Evolutionary conservation across 257 asterid genomes (phyloP), one percentile per base, ranked within the genome.

Genomic region (Petunia secreta): DNA sequence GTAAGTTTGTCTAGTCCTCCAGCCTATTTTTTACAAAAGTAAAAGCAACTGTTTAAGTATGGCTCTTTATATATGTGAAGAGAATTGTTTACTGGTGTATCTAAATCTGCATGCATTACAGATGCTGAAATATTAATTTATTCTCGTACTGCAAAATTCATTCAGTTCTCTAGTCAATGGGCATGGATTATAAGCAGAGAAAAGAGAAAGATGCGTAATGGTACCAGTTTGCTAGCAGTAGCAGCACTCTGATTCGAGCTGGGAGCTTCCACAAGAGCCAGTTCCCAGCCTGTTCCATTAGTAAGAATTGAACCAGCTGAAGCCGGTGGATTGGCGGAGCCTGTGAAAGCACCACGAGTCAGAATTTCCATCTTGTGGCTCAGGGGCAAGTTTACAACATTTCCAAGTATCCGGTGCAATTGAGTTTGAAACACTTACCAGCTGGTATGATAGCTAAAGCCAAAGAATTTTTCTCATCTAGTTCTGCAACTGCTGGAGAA

Each of bases 381-480:
- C 16, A 15, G 15, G 77, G 62, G 2, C 2, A 13, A 11, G 7
- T 50, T 73, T 9, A 3, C 2, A 65, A 15, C 66, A 9, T 65
- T 4, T 63, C 36, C 50, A 48, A 63, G 55, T 46, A 15, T 50
- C 41, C 50, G 13, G 13, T 73, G 78, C 36, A 34, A 50, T 36
- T 34, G 36, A 11, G 2, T 60, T 43, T 60, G 55, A 43, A 25
- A 77, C 40, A 79, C 92, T 84, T 88, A 94, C 99, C 95, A 75
- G 82, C 91, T 57, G 99, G 97, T 62, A 96, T 92, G 84, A 96
- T 94, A 79, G 99, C 98, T 82, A 94, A 87, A 85, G 98, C 98
- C 91, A 89, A 40, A 63, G 98, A 90, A 86, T 96, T 96, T 85
- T 89, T 94, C 89, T 94, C 97, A 41, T 96, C 97, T 59, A 96